Percentiles rank a stretch among this genome's conserved stretches.
Conservation (phyloP, 495 filamentous ascomycete species). For the Hypoxylon fragiforme region DNA sequence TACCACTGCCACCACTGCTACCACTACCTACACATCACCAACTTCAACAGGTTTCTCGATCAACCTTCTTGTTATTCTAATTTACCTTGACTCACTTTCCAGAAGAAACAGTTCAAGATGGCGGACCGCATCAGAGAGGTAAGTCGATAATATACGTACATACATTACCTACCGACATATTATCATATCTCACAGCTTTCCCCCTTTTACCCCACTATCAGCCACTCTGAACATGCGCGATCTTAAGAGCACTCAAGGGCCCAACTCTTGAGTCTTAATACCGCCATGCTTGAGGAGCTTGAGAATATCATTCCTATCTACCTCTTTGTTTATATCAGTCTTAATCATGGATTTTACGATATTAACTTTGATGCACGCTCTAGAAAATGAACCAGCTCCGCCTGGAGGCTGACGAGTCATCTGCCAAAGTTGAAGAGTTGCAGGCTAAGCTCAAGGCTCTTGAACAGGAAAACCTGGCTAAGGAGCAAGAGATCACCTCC, state of each 20-base stretch:
- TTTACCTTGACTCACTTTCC: slow-evolving; percentile 3
- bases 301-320: no score
- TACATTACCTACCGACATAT: no score
- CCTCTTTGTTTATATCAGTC: no score
- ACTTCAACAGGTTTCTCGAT: slow-evolving; percentile 14
- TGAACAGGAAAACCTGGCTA: slow-evolving; percentile 91
- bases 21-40: slow-evolving; percentile 22
- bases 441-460: slow-evolving; percentile 81
- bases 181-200: slow-evolving; percentile 35
- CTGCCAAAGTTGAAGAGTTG: slow-evolving; percentile 81
- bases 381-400: slow-evolving; percentile 95
- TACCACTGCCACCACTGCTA: no score
- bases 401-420: slow-evolving; percentile 82
- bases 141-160: slow-evolving; percentile 40
- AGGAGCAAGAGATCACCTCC: slow-evolving; percentile 97
- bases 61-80: slow-evolving; percentile 18
- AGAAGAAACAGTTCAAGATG: slow-evolving; percentile 26
- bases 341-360: slow-evolving; percentile 11
- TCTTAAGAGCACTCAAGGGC: background rate
- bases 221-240: slow-evolving; percentile 19
- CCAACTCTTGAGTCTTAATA: slow-evolving; percentile 1
- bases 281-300: no score
- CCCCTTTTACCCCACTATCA: slow-evolving; percentile 50
- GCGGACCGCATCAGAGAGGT: slow-evolving; percentile 86
- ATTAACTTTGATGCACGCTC: slow-evolving; percentile 23